These are phyloP conservation scores for Erythrobasidium hasegawianum DNA, from an alignment of 1,284 basidiomycete species.

Conservation along the genomic window DNA sequence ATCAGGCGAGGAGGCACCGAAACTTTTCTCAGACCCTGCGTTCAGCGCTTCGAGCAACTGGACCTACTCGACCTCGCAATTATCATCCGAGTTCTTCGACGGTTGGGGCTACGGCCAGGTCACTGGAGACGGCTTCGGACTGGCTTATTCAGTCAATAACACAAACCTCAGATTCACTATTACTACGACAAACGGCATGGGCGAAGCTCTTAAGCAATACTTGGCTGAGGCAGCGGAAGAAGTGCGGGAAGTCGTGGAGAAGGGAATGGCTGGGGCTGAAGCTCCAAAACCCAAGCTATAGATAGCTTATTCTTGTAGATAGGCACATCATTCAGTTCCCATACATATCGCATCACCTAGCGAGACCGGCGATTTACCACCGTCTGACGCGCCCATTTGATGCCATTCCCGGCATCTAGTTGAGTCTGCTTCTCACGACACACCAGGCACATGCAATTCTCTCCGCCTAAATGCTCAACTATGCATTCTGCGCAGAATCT, in stretches of 20 bases:
- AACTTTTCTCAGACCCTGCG: slow-evolving; percentile 66
- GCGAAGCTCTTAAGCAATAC: slow-evolving; percentile 52
- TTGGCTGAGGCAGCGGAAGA: slow-evolving; percentile 49
- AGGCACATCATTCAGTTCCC: not conserved
- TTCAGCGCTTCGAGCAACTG: slow-evolving; percentile 73
- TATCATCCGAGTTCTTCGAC: slow-evolving; percentile 76
- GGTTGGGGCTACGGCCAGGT: slow-evolving; percentile 97
- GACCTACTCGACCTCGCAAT: slow-evolving; percentile 87
- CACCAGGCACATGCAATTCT: not conserved
- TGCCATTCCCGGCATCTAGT: not conserved
- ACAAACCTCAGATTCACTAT: slow-evolving; percentile 88
- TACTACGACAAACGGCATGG: slow-evolving; percentile 68
- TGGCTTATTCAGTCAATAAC: slow-evolving; percentile 87
- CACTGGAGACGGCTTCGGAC: slow-evolving; percentile 92
- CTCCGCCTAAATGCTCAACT: not conserved
- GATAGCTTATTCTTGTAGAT: not conserved
- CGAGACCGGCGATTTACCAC: too few relatives aligned
- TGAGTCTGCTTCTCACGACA: not conserved
- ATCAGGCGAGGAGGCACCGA: slow-evolving; percentile 63
- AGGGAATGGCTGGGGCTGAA: slow-evolving; percentile 37
- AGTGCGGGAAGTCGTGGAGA: slow-evolving; percentile 45
- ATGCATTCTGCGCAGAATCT: not conserved
- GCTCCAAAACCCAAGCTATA: slow-evolving; percentile 43
- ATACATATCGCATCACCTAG: not conserved
- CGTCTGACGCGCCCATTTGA: slow-evolving; percentile 16